These are phyloP conservation scores for Oryza nivara DNA, from an alignment of 176 grass and related monocot genomes.

Conservation along the genomic window DNA sequence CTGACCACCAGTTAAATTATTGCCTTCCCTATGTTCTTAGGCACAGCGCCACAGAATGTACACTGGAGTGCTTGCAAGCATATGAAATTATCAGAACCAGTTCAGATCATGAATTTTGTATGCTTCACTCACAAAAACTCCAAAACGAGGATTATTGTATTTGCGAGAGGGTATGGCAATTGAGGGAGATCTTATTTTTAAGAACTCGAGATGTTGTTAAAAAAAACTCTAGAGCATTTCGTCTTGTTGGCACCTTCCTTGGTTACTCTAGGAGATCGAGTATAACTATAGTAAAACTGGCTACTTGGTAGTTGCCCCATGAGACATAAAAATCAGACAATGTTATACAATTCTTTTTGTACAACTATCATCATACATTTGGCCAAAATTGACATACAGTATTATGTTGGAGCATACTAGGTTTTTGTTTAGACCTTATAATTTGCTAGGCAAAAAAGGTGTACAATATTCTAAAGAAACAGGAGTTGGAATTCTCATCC, in stretches of 20 bases:
- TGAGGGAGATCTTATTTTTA: neutral
- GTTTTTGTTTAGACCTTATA: constrained; percentile 14
- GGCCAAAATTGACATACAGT: neutral
- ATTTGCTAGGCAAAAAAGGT: constrained; percentile 8
- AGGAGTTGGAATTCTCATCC: constrained; percentile 5
- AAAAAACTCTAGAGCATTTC: neutral
- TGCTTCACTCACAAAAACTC: constrained; percentile 5
- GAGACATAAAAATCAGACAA: neutral
- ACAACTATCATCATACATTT: neutral
- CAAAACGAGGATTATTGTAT: neutral
- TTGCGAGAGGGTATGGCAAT: neutral
- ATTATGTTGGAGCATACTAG: constrained; percentile 2
- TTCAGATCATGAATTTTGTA: constrained; percentile 6
- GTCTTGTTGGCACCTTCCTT: neutral
- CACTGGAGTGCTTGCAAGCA: neutral
- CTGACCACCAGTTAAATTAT: constrained; percentile 38
- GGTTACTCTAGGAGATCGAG: neutral
- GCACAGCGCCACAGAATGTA: constrained; percentile 40
- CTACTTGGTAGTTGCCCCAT: no score
- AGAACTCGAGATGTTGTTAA: neutral
- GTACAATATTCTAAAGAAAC: constrained; percentile 1
- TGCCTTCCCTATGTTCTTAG: constrained; percentile 11
- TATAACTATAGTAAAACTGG: neutral
- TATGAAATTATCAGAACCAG: constrained; percentile 8
- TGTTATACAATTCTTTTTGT: neutral